Evolutionary conservation across 768 basidiomycete species (phyloP), one percentile per base, ranked within the genome.

Genomic region (Guyanaporus albipodus): DNA sequence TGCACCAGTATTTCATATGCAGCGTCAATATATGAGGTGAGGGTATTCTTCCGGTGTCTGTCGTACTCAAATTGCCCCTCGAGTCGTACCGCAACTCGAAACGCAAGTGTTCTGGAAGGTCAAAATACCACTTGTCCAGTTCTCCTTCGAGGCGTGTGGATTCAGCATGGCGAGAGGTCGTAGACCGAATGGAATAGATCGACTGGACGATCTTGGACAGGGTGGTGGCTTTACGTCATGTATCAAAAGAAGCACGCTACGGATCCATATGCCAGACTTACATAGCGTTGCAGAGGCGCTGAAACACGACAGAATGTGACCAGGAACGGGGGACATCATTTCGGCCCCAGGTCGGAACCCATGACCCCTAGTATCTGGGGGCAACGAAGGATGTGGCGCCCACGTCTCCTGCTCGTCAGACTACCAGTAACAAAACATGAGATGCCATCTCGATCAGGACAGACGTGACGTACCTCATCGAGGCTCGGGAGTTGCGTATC

Each of bases 1-100:
- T 78, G 59, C 85, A 87, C 88, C 88, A 91, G 58, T 89, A 90
- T 57, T 87, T 84, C 86, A 90, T 85, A 59, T 90, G 87, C 40
- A 91, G 68, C 32, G 83, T 85, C 46, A 90, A 67, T 21, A 87
- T 67, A 53, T 87, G 82, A 4, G 87, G 85, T 2, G 75, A 74
- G 6, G 77, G 77, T 17, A 71, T 61, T 14, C 65, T 17, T 66
- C 64, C 61, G 67, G 21, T 37, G 4, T 33, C 34, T 17, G 41
- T 49, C 23, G 48, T 35, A 17, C 42, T 49, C 46, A 52, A 48
- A 28, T 55, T 61, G 11, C 61, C 77, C 47, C 63, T 60, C 12
- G 73, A 67, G 23, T 63, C 64, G 36, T 66, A 59, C 14, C 72
- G 74, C 21, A 76, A 67, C 50, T 86, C 83, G 55, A 78, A 80